Conservation (phyloP, 2,329 filamentous ascomycete species). For the Stromatinia cepivora region DNA sequence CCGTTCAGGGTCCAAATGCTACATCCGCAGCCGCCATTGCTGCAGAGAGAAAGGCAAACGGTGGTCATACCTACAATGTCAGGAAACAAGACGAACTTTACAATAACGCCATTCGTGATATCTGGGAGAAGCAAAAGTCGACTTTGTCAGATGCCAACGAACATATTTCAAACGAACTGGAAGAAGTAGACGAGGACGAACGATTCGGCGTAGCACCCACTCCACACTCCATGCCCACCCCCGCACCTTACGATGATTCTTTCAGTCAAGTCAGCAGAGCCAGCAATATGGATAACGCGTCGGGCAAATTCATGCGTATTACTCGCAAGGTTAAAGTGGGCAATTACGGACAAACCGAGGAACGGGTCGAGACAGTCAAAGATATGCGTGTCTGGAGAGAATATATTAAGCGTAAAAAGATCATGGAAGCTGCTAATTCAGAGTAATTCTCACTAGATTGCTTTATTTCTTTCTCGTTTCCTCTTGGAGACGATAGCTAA, state of each 20-base stretch:
- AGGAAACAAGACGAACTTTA: conserved; percentile 91
- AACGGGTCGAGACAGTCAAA: conserved; percentile 62
- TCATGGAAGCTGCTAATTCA: conserved; percentile 50
- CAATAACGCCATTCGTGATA: conserved; percentile 84
- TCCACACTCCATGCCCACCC: conserved; percentile 66
- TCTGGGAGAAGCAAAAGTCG: conserved; percentile 85
- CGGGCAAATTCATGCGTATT: conserved; percentile 70
- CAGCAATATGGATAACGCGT: conserved; percentile 63
- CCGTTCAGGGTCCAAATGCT: conserved; percentile 65
- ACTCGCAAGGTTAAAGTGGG: conserved; percentile 62
- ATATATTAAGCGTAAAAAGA: conserved; percentile 73
- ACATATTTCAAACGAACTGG: conserved; percentile 58
- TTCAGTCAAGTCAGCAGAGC: conserved; percentile 71
- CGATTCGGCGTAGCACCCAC: conserved; percentile 51
- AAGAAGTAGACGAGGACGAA: conserved; percentile 55
- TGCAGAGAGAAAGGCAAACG: conserved; percentile 76
- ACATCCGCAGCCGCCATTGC: conserved; percentile 75
- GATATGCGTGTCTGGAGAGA: conserved; percentile 86
- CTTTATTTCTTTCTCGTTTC: not conserved
- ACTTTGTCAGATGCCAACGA: conserved; percentile 73
- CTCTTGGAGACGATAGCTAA: conserved; percentile 27
- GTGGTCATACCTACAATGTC: conserved; percentile 96
- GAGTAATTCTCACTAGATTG: conserved; percentile 52
- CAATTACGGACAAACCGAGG: conserved; percentile 62
- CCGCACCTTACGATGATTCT: conserved; percentile 69